These are phyloP conservation scores for Magnaporthiopsis poae DNA, from an alignment of 2,329 filamentous ascomycete species.

Conservation along the genomic window DNA sequence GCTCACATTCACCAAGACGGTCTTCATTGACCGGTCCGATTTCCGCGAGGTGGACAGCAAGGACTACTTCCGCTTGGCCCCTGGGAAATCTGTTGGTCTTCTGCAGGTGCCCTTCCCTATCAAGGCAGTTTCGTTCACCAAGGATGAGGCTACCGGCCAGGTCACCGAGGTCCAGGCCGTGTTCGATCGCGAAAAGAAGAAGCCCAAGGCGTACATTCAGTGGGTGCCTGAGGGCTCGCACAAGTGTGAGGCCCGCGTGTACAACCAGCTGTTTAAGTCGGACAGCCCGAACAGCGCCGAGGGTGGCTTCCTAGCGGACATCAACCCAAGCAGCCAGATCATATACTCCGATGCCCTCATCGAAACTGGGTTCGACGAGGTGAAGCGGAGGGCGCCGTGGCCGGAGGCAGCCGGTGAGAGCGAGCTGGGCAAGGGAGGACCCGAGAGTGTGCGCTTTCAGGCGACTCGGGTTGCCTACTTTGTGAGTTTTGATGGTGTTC, in stretches of 20 bases:
- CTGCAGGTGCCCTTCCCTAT: slow-evolving; percentile 62
- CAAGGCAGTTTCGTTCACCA: slow-evolving; percentile 57
- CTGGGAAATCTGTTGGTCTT: slow-evolving; percentile 63
- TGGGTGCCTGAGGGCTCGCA: slow-evolving; percentile 69
- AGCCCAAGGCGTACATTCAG: slow-evolving; percentile 77
- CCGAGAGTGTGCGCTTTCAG: slow-evolving; percentile 79
- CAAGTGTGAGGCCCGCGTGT: slow-evolving; percentile 65
- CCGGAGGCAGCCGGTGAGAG: slow-evolving; percentile 66
- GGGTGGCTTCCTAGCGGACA: slow-evolving; percentile 71
- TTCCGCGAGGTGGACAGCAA: slow-evolving; percentile 64
- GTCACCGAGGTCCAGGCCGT: slow-evolving; percentile 53
- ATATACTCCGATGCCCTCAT: slow-evolving; percentile 70
- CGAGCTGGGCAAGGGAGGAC: slow-evolving; percentile 49
- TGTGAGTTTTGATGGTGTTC: slow-evolving; percentile 28
- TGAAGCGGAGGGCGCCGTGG: slow-evolving; percentile 64
- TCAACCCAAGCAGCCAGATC: slow-evolving; percentile 75
- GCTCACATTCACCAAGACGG: slow-evolving; percentile 58
- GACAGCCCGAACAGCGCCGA: slow-evolving; percentile 69
- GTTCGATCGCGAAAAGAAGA: slow-evolving; percentile 61
- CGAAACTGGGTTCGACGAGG: slow-evolving; percentile 73
- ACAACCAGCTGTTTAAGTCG: slow-evolving; percentile 77
- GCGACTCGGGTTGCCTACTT: slow-evolving; percentile 83
- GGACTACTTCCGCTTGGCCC: slow-evolving; percentile 70
- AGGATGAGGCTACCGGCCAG: slow-evolving; percentile 44
- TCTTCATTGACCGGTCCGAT: slow-evolving; percentile 77